Base-by-base conservation (phyloP, 495 filamentous ascomycete species). In the Podospora pseudocomata region DNA sequence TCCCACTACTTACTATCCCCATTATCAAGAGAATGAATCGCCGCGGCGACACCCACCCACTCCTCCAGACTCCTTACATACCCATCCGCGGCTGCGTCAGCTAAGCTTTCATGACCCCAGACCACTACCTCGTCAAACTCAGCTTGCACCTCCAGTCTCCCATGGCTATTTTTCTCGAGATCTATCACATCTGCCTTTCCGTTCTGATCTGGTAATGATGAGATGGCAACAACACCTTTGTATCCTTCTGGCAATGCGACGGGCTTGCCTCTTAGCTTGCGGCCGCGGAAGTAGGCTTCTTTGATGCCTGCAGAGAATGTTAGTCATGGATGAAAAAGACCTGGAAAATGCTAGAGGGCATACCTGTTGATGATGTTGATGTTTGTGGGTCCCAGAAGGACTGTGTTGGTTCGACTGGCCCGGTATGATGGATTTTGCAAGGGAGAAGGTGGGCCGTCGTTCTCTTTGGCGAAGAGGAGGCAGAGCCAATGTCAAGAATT, bases 381-480 rank as follows among this genome's bases (percentile, higher is more conserved):
- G 32, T 39, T 63, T 72, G 74, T 49, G 91, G 86, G 4, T 76
- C 79, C 94, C 94, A 98, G 72, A 92, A 92, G n/a, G 88, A 49
- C 82, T 20, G 28, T 16, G 39, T 86, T 71, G 5, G 86, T 79
- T 88, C 83, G 60, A 93, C 81, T 13, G 87, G 80, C 5, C 94
- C 94, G 74, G 91, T 86, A 74, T 96, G 88, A 71, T 94, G 85
- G 72, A 98, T 87, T 64, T 86, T 85, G 73, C 93, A 97, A 6
- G 94, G 94, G 20, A 98, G 86, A 55, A 98, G 80, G 77, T 98
- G 90, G 0, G 92, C 89, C 2, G 84, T 90, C 67, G 84, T 85
- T 71, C 85, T 85, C 18, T 64, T 39, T 16, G 56, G n/a, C 18
- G 69, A 27, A n/a, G 67, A 60, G 6, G 66, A 63, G 9, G 70